A percentile compares a stretch with the other conserved stretches of the same genome.
These are phyloP conservation scores for Candida neerlandica DNA, from an alignment of 1,139 yeast genomes.

Conservation along the genomic window DNA sequence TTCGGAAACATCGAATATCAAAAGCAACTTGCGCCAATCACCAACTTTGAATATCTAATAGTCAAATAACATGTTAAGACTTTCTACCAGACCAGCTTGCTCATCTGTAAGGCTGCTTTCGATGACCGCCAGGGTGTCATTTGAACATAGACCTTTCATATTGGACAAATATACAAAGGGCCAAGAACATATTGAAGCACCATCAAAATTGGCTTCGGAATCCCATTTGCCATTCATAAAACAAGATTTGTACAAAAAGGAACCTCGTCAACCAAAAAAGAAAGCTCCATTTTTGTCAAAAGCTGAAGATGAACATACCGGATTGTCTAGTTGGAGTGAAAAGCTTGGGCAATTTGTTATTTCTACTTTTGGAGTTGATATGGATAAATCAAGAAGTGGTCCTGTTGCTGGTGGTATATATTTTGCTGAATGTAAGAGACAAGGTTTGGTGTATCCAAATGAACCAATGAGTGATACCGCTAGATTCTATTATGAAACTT, in stretches of 20 bases:
- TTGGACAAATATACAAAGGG: conserved; percentile 24
- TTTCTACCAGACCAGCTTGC: not conserved
- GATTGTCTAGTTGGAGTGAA: conserved; percentile 69
- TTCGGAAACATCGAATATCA: not conserved
- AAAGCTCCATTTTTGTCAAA: conserved; percentile 55
- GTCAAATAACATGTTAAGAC: conserved; percentile 4
- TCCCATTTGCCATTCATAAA: conserved; percentile 51
- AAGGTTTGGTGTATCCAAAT: conserved; percentile 73
- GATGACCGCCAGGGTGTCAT: conserved; percentile 10
- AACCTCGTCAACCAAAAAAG: conserved; percentile 44
- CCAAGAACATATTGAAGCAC: conserved; percentile 33
- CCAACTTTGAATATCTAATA: not conserved
- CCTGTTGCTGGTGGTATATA: conserved; percentile 91
- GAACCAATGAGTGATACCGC: conserved; percentile 70
- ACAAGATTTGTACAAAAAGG: conserved; percentile 37
- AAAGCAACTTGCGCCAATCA: not conserved
- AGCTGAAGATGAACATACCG: conserved; percentile 49
- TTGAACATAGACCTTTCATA: conserved; percentile 19
- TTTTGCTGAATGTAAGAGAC: conserved; percentile 83
- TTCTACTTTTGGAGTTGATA: conserved; percentile 70
- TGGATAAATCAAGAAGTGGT: conserved; percentile 92
- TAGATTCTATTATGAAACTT: conserved; percentile 72
- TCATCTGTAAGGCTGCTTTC: conserved; percentile 8
- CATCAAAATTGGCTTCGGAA: conserved; percentile 48
- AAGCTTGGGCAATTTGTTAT: conserved; percentile 73